These are phyloP conservation scores for Candida suzukii DNA, from an alignment of 805 yeast genomes.

Conservation along the genomic window DNA sequence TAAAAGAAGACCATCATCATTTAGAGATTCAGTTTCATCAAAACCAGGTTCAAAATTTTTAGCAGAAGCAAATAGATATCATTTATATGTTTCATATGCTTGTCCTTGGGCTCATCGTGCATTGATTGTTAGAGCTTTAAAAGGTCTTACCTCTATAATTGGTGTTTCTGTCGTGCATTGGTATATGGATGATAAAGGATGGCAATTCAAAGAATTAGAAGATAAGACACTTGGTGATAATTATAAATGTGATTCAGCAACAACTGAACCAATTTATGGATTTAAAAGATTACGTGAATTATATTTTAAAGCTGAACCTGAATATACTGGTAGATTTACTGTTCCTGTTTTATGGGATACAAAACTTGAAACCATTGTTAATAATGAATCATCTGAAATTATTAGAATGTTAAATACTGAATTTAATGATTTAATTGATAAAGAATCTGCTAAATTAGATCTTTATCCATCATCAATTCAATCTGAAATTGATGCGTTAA, in stretches of 20 bases:
- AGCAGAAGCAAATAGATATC: constrained; percentile 79
- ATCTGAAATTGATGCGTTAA: constrained; percentile 63
- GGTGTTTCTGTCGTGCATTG: constrained; percentile 81
- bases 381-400: constrained; percentile 86
- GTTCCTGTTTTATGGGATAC: constrained; percentile 94
- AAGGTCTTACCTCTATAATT: constrained; percentile 61
- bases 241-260: constrained; percentile 39
- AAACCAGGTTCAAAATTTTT: constrained; percentile 53
- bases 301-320: constrained; percentile 68
- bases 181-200: constrained; percentile 81
- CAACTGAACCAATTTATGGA: constrained; percentile 56
- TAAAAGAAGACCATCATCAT: constrained; percentile 42
- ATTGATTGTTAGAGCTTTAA: constrained; percentile 61
- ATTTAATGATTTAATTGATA: constrained; percentile 52
- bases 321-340: constrained; percentile 77
- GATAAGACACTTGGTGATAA: constrained; percentile 20
- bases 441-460: constrained; percentile 43
- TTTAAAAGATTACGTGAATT: constrained; percentile 57
- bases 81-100: constrained; percentile 78
- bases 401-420: constrained; percentile 76
- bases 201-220: constrained; percentile 61
- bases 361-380: constrained; percentile 75
- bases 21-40: constrained; percentile 57
- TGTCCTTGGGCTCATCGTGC: constrained; percentile 98
- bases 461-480: constrained; percentile 54